Conservation (phyloP, 2,329 filamentous ascomycete genomes). For the Verticillium klebahnii region DNA sequence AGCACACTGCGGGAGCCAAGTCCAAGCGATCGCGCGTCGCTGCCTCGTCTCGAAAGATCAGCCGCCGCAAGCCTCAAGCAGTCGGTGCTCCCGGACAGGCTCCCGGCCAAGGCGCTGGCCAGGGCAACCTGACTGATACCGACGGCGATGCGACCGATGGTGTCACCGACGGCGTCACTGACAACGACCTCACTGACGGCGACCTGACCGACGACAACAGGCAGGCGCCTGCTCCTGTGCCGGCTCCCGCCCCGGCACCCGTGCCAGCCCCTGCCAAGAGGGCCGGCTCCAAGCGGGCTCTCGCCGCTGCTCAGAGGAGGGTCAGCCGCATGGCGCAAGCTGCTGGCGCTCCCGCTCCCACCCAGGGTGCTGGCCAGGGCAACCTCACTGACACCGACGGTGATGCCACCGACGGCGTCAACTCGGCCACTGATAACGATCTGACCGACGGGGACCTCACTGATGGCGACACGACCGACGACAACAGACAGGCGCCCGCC, state of each 20-base stretch:
- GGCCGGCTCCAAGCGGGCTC: neutral
- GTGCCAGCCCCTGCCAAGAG: neutral
- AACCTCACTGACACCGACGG: neutral
- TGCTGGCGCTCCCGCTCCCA: constrained; percentile 4
- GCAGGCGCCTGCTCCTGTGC: neutral
- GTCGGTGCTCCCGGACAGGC: neutral
- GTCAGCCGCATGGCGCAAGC: neutral
- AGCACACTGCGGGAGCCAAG: neutral
- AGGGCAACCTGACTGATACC: neutral
- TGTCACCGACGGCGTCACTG: neutral
- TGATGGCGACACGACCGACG: neutral
- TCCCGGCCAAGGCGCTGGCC: neutral
- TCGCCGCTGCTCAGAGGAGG: neutral
- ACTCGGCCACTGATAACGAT: neutral
- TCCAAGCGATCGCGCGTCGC: neutral
- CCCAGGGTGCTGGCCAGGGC: constrained; percentile 7
- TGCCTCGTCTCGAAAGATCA: neutral
- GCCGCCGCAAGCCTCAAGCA: neutral
- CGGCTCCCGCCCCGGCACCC: neutral
- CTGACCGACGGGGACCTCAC: neutral
- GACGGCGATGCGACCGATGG: neutral
- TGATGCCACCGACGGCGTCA: neutral
- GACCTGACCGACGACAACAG: neutral
- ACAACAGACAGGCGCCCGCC: neutral
- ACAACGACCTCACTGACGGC: neutral